A percentile compares a stretch with the other conserved stretches of the same genome.
These are phyloP conservation scores for Gloeopeniophorella convolvens DNA, from an alignment of 768 basidiomycete species.

Conservation along the genomic window DNA sequence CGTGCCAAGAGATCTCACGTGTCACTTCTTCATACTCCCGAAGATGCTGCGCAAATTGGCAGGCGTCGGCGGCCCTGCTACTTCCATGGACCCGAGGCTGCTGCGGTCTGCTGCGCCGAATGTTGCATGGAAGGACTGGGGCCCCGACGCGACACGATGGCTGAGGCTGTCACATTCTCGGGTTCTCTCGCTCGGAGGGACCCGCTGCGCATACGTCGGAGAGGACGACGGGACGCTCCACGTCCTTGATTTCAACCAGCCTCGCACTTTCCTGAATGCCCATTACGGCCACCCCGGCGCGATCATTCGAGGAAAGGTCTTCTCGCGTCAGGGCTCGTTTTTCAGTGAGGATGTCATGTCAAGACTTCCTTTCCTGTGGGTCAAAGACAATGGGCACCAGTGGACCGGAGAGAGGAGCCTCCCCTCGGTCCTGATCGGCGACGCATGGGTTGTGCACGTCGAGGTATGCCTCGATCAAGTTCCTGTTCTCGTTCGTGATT, in stretches of 20 bases:
- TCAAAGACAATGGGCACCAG: constrained; percentile 4
- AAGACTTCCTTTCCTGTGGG: constrained; percentile 8
- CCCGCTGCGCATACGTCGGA: constrained; percentile 3
- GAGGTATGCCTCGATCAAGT: constrained; percentile 3
- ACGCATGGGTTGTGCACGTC: constrained; percentile 10
- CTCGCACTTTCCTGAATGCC: too few relatives aligned
- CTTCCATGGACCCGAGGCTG: too few relatives aligned
- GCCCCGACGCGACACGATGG: constrained; percentile 7
- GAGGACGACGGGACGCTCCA: neutral
- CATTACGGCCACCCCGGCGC: too few relatives aligned
- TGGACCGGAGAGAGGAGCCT: neutral
- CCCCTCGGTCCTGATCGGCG: constrained; percentile 8
- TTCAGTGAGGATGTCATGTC: constrained; percentile 2
- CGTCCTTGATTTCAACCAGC: constrained; percentile 13
- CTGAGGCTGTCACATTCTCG: neutral
- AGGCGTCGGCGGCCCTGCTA: too few relatives aligned
- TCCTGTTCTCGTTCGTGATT: too few relatives aligned
- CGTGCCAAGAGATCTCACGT: neutral
- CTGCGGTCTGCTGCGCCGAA: too few relatives aligned
- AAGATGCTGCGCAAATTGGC: neutral
- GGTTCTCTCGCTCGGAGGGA: neutral
- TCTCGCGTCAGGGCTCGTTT: too few relatives aligned
- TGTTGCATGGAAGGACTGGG: constrained; percentile 10
- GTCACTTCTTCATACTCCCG: constrained; percentile 2
- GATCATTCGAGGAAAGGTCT: too few relatives aligned